Evolutionary conservation across 805 yeast genomes (phyloP), one percentile per base, ranked within the genome.

Genomic region (Suhomyces pyralidae): DNA sequence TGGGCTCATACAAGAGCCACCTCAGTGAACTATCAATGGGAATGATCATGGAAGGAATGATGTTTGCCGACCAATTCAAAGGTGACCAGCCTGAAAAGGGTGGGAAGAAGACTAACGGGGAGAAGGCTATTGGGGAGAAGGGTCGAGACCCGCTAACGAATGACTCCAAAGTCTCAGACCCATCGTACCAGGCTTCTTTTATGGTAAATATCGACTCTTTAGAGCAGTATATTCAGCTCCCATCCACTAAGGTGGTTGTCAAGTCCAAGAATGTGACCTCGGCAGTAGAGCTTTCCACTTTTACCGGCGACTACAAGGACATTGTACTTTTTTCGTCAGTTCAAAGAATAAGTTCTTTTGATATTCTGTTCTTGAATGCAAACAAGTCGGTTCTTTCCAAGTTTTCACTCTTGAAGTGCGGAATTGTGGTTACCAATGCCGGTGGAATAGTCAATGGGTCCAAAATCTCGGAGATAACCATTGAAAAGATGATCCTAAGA

Each of bases 1-100:
- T 61, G 32, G 55, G 25, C 9, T 40, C 58, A 2, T 64, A 62
- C 50, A 55, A 63, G 24, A 58, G 69, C 53, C 60, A 58, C 17
- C 42, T 66, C 8, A 59, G 68, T 2, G 47, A 52, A 1, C 26
- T 60, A 5, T n/a, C 54, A 0, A 47, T 66, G 28, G 52, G 48
- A 46, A 50, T 53, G 56, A 51, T 54, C 49, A 47, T 49, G 12
- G 34, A 36, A 7, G 45, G 25, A 34, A 7, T 51, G 15, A 9
- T 17, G 25, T 36, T 17, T 20, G 30, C 19, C 5, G 30, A 52
- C 17, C 36, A 32, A 14, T n/a, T 32, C 3, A 40, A 40, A 12
- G 10, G 3, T 19, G 25, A 40, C 24, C 24, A 17, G 8, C 43
- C 43, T 2, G 14, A 28, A 28, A 20, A 15, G 20, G 17, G 12